Evolutionary conservation across 495 filamentous ascomycete genomes (phyloP).

Genomic region (Lophiotrema nucula): DNA sequence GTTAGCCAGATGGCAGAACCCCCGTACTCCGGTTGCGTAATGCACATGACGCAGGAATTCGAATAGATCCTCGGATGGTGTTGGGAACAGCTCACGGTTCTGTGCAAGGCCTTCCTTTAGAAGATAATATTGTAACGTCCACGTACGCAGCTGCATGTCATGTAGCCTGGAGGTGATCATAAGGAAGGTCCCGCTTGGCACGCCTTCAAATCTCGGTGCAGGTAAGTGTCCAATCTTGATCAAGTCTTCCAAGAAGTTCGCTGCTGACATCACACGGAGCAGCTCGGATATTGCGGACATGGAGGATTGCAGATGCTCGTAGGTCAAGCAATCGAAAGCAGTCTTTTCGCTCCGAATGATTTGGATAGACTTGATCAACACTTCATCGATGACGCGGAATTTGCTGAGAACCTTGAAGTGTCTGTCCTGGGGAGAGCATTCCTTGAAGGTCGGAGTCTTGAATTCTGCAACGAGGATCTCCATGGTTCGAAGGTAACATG

Average conservation of each 20-base stretch:
- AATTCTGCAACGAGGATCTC: constrained; percentile 76
- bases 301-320: constrained; percentile 68
- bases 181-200: constrained; percentile 38
- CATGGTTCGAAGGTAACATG: constrained; percentile 79
- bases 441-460: constrained; percentile 59
- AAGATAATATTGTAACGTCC: constrained; percentile 75
- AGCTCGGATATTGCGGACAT: constrained; percentile 66
- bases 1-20: constrained; percentile 80
- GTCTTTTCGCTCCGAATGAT: constrained; percentile 60
- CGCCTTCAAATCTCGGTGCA: constrained; percentile 43
- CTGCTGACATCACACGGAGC: constrained; percentile 69
- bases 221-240: constrained; percentile 66
- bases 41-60: constrained; percentile 77
- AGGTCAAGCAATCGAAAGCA: constrained; percentile 80
- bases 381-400: constrained; percentile 73
- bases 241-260: constrained; percentile 78
- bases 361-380: constrained; percentile 63
- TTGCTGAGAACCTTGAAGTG: constrained; percentile 66
- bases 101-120: constrained; percentile 73
- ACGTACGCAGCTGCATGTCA: constrained; percentile 85
- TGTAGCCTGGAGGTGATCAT: constrained; percentile 62
- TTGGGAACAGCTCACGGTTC: constrained; percentile 59
- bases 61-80: constrained; percentile 65
- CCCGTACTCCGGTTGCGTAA: constrained; percentile 78
- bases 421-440: constrained; percentile 60